Conservation (phyloP, 148 eudicot genomes). For the Cornus kousa region DNA sequence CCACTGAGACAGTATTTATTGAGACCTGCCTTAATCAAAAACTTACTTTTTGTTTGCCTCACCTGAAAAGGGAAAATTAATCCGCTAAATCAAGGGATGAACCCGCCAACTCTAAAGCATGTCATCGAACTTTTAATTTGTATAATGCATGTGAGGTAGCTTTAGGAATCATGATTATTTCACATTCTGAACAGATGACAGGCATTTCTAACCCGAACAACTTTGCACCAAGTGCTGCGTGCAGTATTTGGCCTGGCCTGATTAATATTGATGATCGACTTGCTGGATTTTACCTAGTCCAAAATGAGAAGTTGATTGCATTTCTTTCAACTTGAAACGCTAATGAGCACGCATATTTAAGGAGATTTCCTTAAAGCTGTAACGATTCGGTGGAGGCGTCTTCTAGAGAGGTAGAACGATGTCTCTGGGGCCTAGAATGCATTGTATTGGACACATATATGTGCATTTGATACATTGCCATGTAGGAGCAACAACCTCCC, state of each 20-base stretch:
- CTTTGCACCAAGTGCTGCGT: not conserved
- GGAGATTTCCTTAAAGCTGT: not conserved
- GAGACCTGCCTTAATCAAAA: not conserved
- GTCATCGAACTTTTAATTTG: not conserved
- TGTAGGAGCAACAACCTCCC: no score
- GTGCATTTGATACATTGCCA: not conserved
- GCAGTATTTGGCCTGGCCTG: not conserved
- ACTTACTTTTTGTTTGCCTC: no score
- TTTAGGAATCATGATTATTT: not conserved
- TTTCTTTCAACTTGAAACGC: not conserved
- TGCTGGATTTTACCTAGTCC: not conserved
- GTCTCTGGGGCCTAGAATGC: not conserved
- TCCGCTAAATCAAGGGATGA: not conserved
- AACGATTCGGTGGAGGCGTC: no score
- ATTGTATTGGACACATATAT: not conserved
- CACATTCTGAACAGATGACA: not conserved
- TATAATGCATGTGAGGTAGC: not conserved
- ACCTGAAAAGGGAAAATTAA: no score
- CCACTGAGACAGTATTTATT: no score
- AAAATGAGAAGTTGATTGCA: no score
- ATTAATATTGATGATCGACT: not conserved
- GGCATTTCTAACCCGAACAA: not conserved
- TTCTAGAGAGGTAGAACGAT: not conserved
- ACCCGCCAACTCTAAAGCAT: not conserved
- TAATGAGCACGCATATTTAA: no score